Conservation (phyloP, 768 basidiomycete genomes). For the Tephrocybe sp. region DNA sequence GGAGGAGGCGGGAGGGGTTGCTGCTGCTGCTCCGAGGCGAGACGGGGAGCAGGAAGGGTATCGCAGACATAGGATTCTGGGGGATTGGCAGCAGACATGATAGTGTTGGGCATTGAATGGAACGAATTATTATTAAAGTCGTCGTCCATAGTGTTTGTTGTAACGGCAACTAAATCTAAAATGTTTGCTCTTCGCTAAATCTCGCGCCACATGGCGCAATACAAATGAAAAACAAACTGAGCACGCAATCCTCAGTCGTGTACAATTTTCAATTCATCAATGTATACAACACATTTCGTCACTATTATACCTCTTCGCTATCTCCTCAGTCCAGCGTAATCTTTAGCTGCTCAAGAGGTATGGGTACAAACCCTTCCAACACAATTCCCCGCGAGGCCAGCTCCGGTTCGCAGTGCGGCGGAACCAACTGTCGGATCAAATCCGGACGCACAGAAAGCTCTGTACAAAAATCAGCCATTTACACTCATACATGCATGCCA, state of each 20-base stretch:
- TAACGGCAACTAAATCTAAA: slow-evolving; percentile 4
- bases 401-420: slow-evolving; percentile 85
- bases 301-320: slow-evolving; percentile 11
- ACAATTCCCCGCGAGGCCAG: slow-evolving; percentile 83
- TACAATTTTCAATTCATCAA: slow-evolving; percentile 42
- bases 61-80: slow-evolving; percentile 59
- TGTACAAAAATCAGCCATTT: slow-evolving; percentile 27
- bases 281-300: slow-evolving; percentile 19
- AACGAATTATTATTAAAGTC: slow-evolving; percentile 3
- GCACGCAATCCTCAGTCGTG: slow-evolving; percentile 19
- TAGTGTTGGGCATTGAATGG: slow-evolving; percentile 15
- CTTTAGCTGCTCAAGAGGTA: slow-evolving; percentile 94
- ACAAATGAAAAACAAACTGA: slow-evolving; percentile 14
- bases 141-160: background rate
- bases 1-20: slow-evolving; percentile 11
- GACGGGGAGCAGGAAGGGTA: slow-evolving; percentile 62
- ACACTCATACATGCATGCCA: background rate
- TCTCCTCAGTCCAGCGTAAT: slow-evolving; percentile 82
- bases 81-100: slow-evolving; percentile 19
- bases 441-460: slow-evolving; percentile 97
- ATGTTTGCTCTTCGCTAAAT: slow-evolving; percentile 20
- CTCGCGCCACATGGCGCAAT: slow-evolving; percentile 47
- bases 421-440: slow-evolving; percentile 88
- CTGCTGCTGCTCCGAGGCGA: slow-evolving; percentile 29
- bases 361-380: slow-evolving; percentile 91